Conservation (phyloP, 228 moss, liverwort and hornwort species). For the Sphagnum magellanicum region DNA sequence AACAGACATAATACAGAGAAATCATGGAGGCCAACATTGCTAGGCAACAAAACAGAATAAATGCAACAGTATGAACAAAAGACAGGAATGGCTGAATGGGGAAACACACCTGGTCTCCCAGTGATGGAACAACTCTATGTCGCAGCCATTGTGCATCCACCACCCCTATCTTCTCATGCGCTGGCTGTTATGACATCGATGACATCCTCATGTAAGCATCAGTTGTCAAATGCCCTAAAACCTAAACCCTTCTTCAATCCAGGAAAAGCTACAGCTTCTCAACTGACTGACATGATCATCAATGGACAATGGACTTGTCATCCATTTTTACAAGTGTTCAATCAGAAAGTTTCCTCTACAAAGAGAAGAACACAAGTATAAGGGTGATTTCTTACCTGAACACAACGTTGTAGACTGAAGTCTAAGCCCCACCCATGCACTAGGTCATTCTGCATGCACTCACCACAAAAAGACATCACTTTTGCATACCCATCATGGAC, state of each 20-base stretch:
- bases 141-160: constrained; percentile 94
- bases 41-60: no score
- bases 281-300: neutral
- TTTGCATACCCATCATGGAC: neutral
- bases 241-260: constrained; percentile 1
- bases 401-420: constrained; percentile 92
- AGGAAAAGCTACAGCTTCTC: neutral
- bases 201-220: no score
- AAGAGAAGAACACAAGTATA: no score
- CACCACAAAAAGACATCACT: neutral
- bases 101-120: constrained; percentile 61
- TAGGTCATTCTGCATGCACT: constrained; percentile 75
- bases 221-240: constrained; percentile 6
- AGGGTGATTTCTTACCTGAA: constrained; percentile 44
- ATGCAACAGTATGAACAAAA: neutral
- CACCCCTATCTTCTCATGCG: constrained; percentile 98
- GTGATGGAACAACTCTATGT: constrained; percentile 81
- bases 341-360: no score
- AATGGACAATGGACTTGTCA: neutral
- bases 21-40: neutral
- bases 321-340: neutral
- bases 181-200: constrained; percentile 31
- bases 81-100: no score
- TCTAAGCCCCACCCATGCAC: constrained; percentile 99
- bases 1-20: neutral